Evolutionary conservation across 2,329 filamentous ascomycete species (phyloP), one percentile per base, ranked within the genome.

Genomic region (Verticillium dahliae): DNA sequence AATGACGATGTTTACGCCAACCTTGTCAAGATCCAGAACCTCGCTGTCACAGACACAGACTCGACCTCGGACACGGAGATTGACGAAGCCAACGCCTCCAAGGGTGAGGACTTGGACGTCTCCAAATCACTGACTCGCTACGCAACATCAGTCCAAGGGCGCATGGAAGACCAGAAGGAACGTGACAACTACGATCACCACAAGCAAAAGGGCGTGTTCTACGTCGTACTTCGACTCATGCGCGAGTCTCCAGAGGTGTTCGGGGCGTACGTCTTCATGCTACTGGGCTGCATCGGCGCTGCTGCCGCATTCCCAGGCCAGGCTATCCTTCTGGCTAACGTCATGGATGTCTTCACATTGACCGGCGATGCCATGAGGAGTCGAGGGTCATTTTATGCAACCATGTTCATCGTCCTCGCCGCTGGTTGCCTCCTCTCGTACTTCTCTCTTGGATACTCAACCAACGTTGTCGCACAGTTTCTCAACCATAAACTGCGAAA

Each of bases 341-440:
- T 78, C 14, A 74, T 78, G 56, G 72, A 78, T 6, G 75, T 79
- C 6, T 80, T 81, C 61, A 73, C 69, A 2, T 62, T 74, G 2
- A 66, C 67, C 5, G 70, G 71, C 1, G 65, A 71, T 1, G 69
- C 64, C 4, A 73, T 77, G 71, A 69, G 68, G 6, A 63, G 70
- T 2, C 68, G 68, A 1, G 82, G 81, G 9, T 76, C 85, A 67
- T 85, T 84, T 66, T 84, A 76, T 70, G 78, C 82, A 0, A 72
- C 78, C 59, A 85, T 85, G 81, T 85, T 85, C 63, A 78, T 83
- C 55, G 74, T 83, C 1, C 66, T 82, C 41, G 80, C 81, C 3
- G 71, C 74, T 3, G 80, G 74, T 2, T 73, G 75, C n/a, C 70
- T 81, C 1, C 56, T 81, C 1, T 71, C 75, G 10, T 85, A 84